Conservation (phyloP, 1,284 basidiomycete genomes). For the Heliocybe sulcata region DNA sequence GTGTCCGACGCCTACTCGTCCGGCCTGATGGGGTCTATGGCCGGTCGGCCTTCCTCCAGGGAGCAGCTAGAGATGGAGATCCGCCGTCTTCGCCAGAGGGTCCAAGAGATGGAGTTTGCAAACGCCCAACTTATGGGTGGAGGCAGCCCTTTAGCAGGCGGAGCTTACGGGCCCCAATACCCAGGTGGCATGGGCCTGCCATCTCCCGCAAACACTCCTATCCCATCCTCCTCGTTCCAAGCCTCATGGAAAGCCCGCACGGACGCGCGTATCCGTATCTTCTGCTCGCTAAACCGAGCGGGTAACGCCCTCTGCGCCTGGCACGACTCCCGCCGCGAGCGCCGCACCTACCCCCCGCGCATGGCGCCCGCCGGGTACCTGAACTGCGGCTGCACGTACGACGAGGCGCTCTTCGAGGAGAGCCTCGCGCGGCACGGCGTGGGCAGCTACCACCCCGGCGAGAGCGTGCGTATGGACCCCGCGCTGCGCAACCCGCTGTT, state of each 20-base stretch:
- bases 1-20: neutral
- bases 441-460: slow-evolving; percentile 75
- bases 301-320: slow-evolving; percentile 81
- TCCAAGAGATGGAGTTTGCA: slow-evolving; percentile 39
- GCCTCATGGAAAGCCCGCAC: slow-evolving; percentile 64
- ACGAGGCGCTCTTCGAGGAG: slow-evolving; percentile 80
- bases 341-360: slow-evolving; percentile 68
- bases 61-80: slow-evolving; percentile 29
- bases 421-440: slow-evolving; percentile 69
- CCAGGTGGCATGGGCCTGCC: slow-evolving; percentile 17
- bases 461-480: slow-evolving; percentile 81
- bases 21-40: neutral
- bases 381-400: slow-evolving; percentile 77
- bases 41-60: slow-evolving; percentile 11
- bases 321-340: slow-evolving; percentile 80
- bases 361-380: slow-evolving; percentile 69
- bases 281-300: slow-evolving; percentile 76
- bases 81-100: slow-evolving; percentile 26
- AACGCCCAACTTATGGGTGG: slow-evolving; percentile 35
- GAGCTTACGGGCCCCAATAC: neutral
- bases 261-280: slow-evolving; percentile 57
- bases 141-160: slow-evolving; percentile 14
- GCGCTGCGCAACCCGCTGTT: slow-evolving; percentile 72
- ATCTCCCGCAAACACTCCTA: slow-evolving; percentile 30
- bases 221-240: slow-evolving; percentile 41